Base-by-base conservation (phyloP, 1,284 basidiomycete genomes). In the Ustilago hordei region DNA sequence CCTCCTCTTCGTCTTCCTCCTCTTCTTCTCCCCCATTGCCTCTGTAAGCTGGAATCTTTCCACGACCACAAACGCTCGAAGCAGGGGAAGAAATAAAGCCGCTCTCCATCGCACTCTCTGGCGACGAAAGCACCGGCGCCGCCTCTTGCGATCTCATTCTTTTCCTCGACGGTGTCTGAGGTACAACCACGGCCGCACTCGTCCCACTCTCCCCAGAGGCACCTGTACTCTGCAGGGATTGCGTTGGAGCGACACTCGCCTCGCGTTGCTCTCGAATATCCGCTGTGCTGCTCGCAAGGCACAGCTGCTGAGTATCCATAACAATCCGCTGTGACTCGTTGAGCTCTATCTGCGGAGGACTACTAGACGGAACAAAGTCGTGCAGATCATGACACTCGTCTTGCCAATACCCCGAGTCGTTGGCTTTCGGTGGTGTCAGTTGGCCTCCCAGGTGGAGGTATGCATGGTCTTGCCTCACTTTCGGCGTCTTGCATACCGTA, bases 71-170 rank as follows among this genome's bases (percentile, higher is more conserved):
- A 8, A 68, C 61, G 19, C 63, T 75, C 23, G 72, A 72, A 23
- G 70, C 69, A 12, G 76, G 76, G 23, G 69, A 72, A 32, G 72
- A 78, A 52, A 78, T 78, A 15, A 78, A 70, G 0, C 76, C 76
- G 39, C 68, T 71, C 8, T 60, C 65, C 4, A 52, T 52, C 50
- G 19, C 56, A 35, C 60, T 72, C 35, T 69, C 69, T 2, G 71
- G 73, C 50, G 71, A 68, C 11, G 63, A 69, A 8, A 62, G 9
- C 35, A 48, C 13, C 52, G 60, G 58, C 8, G 63, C 60, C 39
- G n/a, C 34, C 12, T 32, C 61, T 9, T 41, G 31, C 31, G 60
- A 60, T 35, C 55, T 35, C 61, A 63, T 73, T 39, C 75, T 43
- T 32, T 58, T 63, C 36, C 68, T 52, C 36, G 64, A 68, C 41